Conservation (phyloP, 140 eudicot genomes). For the Stevia rebaudiana region DNA sequence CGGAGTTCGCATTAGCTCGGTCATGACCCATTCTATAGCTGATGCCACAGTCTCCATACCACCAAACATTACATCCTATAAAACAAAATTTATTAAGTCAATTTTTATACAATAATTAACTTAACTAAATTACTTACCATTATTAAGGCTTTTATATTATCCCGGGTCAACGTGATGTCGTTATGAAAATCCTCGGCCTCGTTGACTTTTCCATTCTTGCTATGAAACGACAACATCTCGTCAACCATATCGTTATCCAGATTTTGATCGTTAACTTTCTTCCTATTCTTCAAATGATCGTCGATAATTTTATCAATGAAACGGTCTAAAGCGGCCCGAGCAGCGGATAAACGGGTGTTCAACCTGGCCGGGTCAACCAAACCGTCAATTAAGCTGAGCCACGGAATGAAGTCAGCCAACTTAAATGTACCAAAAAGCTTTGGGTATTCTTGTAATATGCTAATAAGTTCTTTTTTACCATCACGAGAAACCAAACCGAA, state of each 20-base stretch:
- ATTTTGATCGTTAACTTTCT: conserved; percentile 18
- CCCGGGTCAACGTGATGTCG: conserved; percentile 34
- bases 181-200: conserved; percentile 50
- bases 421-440: conserved; percentile 81
- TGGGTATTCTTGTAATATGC: conserved; percentile 69
- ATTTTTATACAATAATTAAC: background rate
- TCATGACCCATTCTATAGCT: conserved; percentile 38
- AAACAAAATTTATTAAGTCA: too few species aligned
- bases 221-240: conserved; percentile 59
- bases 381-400: conserved; percentile 20
- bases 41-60: conserved; percentile 37
- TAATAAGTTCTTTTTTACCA: conserved; percentile 59
- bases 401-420: conserved; percentile 70
- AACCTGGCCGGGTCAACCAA: conserved; percentile 67
- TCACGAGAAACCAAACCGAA: conserved; percentile 66
- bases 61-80: conserved; percentile 40
- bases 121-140: conserved; percentile 20
- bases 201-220: conserved; percentile 35
- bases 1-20: conserved; percentile 40
- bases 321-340: conserved; percentile 60
- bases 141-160: conserved; percentile 30
- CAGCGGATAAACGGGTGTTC: conserved; percentile 47
- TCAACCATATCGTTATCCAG: conserved; percentile 61
- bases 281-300: conserved; percentile 50
- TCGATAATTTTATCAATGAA: conserved; percentile 77